Percentiles rank a stretch among this genome's conserved stretches.
phyloP scores from a whole-genome alignment of 2,329 filamentous ascomycete species.

The Cryoendolithus antarcticus region DNA sequence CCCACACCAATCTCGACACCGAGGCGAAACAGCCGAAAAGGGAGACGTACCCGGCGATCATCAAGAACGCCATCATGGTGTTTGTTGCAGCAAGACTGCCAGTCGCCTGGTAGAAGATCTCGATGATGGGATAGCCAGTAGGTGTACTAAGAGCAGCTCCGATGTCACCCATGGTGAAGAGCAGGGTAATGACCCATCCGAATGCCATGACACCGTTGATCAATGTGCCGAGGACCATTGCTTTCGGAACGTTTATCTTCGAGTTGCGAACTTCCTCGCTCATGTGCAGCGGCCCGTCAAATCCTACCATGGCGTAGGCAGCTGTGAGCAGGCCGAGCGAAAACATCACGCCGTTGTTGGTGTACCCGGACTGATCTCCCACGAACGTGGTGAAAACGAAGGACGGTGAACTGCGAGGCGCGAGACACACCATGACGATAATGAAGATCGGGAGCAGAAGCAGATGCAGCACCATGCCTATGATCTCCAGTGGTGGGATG shows the following conservation, averaged over 20 bases:
- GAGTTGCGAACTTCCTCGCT: slow-evolving; percentile 21
- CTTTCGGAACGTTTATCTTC: slow-evolving; percentile 21
- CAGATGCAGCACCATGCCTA: slow-evolving; percentile 13
- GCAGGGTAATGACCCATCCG: slow-evolving; percentile 29
- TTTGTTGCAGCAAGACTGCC: background rate
- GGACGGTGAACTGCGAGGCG: slow-evolving; percentile 19
- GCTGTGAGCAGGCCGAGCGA: slow-evolving; percentile 27
- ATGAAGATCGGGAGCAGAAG: slow-evolving; percentile 26
- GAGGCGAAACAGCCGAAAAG: slow-evolving; percentile 1
- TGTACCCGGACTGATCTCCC: slow-evolving; percentile 19
- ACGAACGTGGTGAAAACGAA: slow-evolving; percentile 23
- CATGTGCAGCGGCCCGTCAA: slow-evolving; percentile 3
- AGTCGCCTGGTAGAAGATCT: slow-evolving; percentile 13
- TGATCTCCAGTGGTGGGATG: slow-evolving; percentile 28
- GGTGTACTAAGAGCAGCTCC: slow-evolving; percentile 8
- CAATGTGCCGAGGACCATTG: slow-evolving; percentile 28
- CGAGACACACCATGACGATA: slow-evolving; percentile 16
- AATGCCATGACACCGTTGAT: slow-evolving; percentile 31
- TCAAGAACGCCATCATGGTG: background rate
- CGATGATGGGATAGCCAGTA: slow-evolving; percentile 16
- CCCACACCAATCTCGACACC: slow-evolving; percentile 3
- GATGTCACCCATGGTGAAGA: slow-evolving; percentile 30
- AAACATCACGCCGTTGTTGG: slow-evolving; percentile 23
- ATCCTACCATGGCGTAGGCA: slow-evolving; percentile 13
- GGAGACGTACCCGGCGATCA: slow-evolving; percentile 1